Percentiles rank a stretch among this genome's conserved stretches.
Conservation (phyloP, 202 grass and related monocot species). For the Dendrocalamus latiflorus region DNA sequence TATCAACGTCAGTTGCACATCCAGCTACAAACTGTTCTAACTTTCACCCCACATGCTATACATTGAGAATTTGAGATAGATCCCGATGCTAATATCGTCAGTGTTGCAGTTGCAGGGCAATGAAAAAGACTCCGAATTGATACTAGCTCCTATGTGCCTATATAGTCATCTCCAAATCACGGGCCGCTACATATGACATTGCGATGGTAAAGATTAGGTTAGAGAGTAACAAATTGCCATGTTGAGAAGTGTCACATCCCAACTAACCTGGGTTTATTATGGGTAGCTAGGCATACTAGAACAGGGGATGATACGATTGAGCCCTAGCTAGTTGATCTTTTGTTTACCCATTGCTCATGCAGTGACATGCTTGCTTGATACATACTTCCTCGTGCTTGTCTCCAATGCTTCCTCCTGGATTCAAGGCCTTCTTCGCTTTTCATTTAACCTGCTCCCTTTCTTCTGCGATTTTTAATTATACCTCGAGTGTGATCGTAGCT, state of each 20-base stretch:
- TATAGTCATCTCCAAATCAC: not conserved
- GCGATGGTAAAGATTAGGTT: not conserved
- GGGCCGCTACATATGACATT: not conserved
- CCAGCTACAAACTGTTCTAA: not conserved
- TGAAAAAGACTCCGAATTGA: not conserved
- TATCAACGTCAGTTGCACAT: not conserved
- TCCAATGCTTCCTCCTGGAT: slow-evolving; percentile 19
- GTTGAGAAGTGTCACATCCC: not conserved
- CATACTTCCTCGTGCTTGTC: not conserved
- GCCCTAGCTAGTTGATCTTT: not conserved
- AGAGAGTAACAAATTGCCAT: not conserved
- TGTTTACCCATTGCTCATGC: not conserved
- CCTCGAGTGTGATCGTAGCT: not conserved
- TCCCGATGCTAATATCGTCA: not conserved
- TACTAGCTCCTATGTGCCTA: not conserved
- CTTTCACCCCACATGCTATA: not conserved
- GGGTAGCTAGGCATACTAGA: not conserved
- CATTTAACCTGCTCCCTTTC: not conserved
- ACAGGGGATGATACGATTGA: not conserved
- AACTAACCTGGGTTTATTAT: not conserved
- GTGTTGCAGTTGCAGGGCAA: not conserved
- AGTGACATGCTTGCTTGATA: not conserved
- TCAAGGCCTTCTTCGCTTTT: not conserved
- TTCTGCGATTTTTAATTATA: not conserved
- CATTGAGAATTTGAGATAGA: not conserved